Base-by-base conservation (phyloP, 805 yeast species). In the Pichia membranifaciens region DNA sequence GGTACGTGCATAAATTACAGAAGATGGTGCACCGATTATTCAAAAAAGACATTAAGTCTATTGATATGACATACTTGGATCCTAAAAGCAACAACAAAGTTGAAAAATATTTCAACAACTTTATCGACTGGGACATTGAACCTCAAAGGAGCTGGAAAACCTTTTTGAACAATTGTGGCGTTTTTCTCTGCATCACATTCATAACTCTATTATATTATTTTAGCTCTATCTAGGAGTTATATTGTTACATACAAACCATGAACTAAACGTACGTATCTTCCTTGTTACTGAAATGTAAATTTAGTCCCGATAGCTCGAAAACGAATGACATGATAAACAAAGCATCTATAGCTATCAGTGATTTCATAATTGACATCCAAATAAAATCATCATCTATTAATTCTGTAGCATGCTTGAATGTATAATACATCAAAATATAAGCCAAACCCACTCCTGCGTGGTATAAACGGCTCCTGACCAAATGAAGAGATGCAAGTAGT, bases 91-190 rank as follows among this genome's bases (percentile, higher is more conserved):
- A 44, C 9, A 28, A 16, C 16, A 28, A 22, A 5, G 20, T 32
- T 32, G 47, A 34, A 16, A 38, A 23, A 5, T 22, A 25, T 15
- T 10, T 43, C 32, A 34, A 34, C 21, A 22, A 46, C 46, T 15
- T 23, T 2, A 29, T 55, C 8, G 57, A 60, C 33, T 61, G 66
- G 66, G 41, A 51, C 12, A 41, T 60, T 34, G 56, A 58, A 7
- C 34, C 39, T 5, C 20, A 36, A 4, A 35, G 20, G 9, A 49
- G 50, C 38, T 51, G 50, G 53, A 34, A 17, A 9, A 35, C 49
- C 1, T 57, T 56, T 34, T 9, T 20, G 6, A 7, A 49, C 2
- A 60, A 60, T 45, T 32, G 53, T 0, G 13, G 20, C 1, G 20
- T 47, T 9, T 15, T 51, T 4, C 2, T 48, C 3, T 25, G 40